Conservation (phyloP, 164 flowering plant genomes). For the Vitis rupestris region DNA sequence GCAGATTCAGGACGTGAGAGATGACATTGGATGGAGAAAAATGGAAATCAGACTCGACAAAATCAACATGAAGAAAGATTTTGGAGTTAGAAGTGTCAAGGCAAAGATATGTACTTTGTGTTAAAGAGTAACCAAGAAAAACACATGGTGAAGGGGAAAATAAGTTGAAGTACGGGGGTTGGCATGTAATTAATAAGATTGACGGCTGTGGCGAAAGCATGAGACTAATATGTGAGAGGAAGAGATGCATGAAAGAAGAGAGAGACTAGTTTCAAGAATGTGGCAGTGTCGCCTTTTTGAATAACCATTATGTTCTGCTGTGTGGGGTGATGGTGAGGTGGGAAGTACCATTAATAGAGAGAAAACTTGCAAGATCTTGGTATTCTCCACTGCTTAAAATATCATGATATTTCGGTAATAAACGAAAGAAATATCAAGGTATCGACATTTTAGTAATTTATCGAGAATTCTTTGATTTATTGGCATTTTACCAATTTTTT, state of each 20-base stretch:
- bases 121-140: too few relatives aligned
- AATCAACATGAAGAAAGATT: slow-evolving; percentile 2
- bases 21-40: not conserved
- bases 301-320: too few relatives aligned
- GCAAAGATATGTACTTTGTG: slow-evolving; percentile 8
- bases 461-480: too few relatives aligned
- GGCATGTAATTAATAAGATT: slow-evolving; percentile 11
- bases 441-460: too few relatives aligned
- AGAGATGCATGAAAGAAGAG: slow-evolving; percentile 12
- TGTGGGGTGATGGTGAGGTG: slow-evolving; percentile 14
- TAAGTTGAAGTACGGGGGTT: not conserved
- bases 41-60: slow-evolving; percentile 3
- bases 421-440: too few relatives aligned
- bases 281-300: not conserved
- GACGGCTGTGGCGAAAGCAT: not conserved
- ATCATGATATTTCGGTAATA: too few relatives aligned
- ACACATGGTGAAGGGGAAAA: not conserved
- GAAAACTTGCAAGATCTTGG: not conserved
- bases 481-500: too few relatives aligned
- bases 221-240: slow-evolving; percentile 7
- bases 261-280: not conserved
- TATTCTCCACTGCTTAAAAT: not conserved
- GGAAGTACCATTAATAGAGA: slow-evolving; percentile 5
- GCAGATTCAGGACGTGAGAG: not conserved
- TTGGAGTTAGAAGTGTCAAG: not conserved